A percentile compares a stretch with the other conserved stretches of the same genome.
These are phyloP conservation scores for Ilyonectria destructans DNA, from an alignment of 2,329 filamentous ascomycete species.

Conservation along the genomic window DNA sequence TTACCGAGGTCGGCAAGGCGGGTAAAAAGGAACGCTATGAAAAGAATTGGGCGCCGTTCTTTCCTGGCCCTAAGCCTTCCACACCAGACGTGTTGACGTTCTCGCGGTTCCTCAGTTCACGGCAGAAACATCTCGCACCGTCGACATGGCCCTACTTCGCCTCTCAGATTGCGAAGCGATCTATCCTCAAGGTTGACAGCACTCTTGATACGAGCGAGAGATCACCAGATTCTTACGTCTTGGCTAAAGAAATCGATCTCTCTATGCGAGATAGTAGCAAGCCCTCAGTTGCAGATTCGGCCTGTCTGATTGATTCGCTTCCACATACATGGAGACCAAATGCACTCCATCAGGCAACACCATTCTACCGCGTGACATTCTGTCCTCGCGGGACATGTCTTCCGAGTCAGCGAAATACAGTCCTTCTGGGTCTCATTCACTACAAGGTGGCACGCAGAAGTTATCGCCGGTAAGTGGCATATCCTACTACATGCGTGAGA, in stretches of 20 bases:
- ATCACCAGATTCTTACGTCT: background rate
- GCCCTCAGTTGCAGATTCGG: background rate
- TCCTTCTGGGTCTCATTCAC: conserved; percentile 20
- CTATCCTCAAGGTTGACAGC: background rate
- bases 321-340: conserved; percentile 1
- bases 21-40: conserved; percentile 19
- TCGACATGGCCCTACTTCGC: background rate
- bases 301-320: conserved; percentile 8
- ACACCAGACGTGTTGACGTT: background rate
- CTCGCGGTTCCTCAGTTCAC: background rate
- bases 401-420: conserved; percentile 19
- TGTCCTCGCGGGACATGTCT: conserved; percentile 15
- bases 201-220: background rate
- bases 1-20: conserved; percentile 29
- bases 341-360: conserved; percentile 15
- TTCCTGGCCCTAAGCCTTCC: conserved; percentile 24
- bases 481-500: background rate
- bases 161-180: background rate
- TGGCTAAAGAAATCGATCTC: background rate
- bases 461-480: conserved; percentile 16
- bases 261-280: background rate
- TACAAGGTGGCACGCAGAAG: conserved; percentile 10
- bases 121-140: background rate
- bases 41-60: conserved; percentile 37
- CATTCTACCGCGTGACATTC: conserved; percentile 21